phyloP scores from a whole-genome alignment of 2,329 filamentous ascomycete genomes.

The Fusarium annulatum region DNA sequence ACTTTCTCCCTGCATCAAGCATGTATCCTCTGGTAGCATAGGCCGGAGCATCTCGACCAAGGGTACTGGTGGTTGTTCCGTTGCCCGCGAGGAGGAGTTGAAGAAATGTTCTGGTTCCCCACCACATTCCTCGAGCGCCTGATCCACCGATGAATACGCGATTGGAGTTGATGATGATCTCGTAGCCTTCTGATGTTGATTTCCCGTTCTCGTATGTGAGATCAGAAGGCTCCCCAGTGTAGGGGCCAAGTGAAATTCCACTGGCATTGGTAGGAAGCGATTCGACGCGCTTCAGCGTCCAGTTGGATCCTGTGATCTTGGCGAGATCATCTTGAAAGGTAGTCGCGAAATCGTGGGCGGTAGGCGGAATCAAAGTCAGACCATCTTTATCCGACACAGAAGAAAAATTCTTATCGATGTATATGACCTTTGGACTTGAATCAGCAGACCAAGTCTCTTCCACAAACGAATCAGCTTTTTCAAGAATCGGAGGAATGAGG shows the following conservation, averaged over 20 bases:
- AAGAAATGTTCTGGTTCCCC: constrained; percentile 20
- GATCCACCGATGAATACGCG: constrained; percentile 15
- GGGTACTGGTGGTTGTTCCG: neutral
- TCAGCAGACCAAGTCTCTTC: constrained; percentile 1
- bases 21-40: constrained; percentile 19
- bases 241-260: constrained; percentile 1
- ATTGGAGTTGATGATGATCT: constrained; percentile 5
- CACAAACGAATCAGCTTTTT: neutral
- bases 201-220: constrained; percentile 8
- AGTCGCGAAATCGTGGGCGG: constrained; percentile 6
- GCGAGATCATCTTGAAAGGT: constrained; percentile 12
- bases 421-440: neutral
- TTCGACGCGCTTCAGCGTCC: neutral
- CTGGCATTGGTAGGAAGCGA: neutral
- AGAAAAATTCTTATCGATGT: neutral
- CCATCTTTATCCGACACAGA: neutral
- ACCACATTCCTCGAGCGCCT: constrained; percentile 26
- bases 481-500: constrained; percentile 1
- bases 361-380: constrained; percentile 1
- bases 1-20: constrained; percentile 23
- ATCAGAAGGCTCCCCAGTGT: constrained; percentile 1
- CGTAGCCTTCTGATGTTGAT: constrained; percentile 12
- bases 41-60: constrained; percentile 9
- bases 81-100: constrained; percentile 14
- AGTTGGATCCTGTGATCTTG: constrained; percentile 4